phyloP scores from a whole-genome alignment of 768 basidiomycete species.

The Termitomyces heimii region DNA sequence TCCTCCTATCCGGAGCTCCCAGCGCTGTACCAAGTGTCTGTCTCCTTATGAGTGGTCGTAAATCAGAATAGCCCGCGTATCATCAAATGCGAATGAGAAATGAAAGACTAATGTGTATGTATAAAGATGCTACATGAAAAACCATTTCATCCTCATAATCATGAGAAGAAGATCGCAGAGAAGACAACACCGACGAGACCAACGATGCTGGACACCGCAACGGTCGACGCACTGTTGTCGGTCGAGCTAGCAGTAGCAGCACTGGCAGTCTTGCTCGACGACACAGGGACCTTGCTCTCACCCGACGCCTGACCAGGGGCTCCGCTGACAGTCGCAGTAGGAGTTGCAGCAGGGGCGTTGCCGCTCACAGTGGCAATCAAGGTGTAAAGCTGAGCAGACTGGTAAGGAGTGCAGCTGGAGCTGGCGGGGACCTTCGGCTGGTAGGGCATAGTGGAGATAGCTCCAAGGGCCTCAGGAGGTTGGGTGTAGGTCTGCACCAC shows the following conservation, averaged over 20 bases:
- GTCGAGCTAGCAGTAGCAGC: constrained; percentile 9
- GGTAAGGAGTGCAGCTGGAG: constrained; percentile 28
- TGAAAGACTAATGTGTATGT: not conserved
- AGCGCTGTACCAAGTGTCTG: not conserved
- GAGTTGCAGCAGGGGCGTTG: not conserved
- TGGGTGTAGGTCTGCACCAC: constrained; percentile 32
- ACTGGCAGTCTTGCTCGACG: constrained; percentile 5
- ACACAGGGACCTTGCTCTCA: not conserved
- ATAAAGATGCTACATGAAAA: not conserved
- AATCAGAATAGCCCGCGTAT: not conserved
- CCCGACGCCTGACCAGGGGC: not conserved
- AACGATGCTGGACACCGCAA: constrained; percentile 10
- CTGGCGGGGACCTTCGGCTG: constrained; percentile 28
- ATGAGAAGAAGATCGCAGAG: constrained; percentile 16
- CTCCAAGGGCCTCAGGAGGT: constrained; percentile 31
- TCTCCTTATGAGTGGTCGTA: not conserved
- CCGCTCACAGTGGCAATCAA: constrained; percentile 15
- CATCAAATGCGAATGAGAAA: not conserved
- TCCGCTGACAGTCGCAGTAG: not conserved
- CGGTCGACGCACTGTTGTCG: constrained; percentile 8
- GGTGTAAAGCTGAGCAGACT: constrained; percentile 25
- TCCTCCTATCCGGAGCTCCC: constrained; percentile 4
- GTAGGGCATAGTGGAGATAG: constrained; percentile 33
- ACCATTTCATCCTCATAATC: constrained; percentile 1
- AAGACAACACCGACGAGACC: constrained; percentile 15